phyloP scores from a whole-genome alignment of 1,139 yeast species.

The Tardiomyces digboiensis region DNA sequence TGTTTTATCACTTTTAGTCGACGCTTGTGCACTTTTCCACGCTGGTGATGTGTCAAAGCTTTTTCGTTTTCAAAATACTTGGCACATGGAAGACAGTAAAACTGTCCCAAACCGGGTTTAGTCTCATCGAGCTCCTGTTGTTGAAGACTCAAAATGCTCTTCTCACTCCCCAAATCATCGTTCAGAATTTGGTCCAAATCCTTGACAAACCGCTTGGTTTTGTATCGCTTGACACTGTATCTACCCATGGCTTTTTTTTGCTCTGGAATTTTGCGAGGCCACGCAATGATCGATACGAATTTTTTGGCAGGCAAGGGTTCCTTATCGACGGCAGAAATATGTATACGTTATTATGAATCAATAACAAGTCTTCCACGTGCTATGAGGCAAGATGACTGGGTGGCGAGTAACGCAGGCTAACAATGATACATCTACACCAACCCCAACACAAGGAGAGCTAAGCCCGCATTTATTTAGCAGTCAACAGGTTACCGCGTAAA shows the following conservation, averaged over 20 bases:
- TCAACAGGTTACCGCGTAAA: too few species aligned
- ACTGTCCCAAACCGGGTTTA: constrained; percentile 91
- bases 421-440: too few species aligned
- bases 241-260: constrained; percentile 74
- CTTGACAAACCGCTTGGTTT: constrained; percentile 34
- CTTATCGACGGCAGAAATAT: background rate
- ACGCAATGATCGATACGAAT: background rate
- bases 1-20: constrained; percentile 65
- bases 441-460: too few species aligned
- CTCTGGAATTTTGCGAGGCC: background rate
- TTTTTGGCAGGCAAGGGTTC: background rate
- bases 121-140: constrained; percentile 85
- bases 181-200: constrained; percentile 73
- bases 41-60: constrained; percentile 63
- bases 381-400: too few species aligned
- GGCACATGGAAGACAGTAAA: constrained; percentile 91
- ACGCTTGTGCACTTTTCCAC: constrained; percentile 77
- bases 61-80: constrained; percentile 76
- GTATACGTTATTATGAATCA: background rate
- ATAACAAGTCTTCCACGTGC: background rate
- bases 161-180: constrained; percentile 58
- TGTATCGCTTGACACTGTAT: constrained; percentile 57
- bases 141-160: constrained; percentile 51
- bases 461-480: too few species aligned
- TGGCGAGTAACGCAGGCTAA: too few species aligned